Percentiles rank a stretch among this genome's conserved stretches.
phyloP scores from a whole-genome alignment of 2,329 filamentous ascomycete species.

The Colletotrichum sp. region DNA sequence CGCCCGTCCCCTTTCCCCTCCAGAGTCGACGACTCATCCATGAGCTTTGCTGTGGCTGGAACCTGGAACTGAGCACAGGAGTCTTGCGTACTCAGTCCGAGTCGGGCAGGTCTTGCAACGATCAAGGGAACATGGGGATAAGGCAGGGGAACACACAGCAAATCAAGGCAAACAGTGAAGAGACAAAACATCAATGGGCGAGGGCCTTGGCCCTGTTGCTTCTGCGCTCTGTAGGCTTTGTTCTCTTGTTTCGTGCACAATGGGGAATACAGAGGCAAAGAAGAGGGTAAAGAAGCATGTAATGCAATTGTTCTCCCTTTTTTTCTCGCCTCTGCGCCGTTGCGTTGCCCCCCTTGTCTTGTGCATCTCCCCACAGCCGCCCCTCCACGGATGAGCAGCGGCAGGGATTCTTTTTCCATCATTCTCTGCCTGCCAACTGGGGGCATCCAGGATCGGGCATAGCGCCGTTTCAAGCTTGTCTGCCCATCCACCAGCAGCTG shows the following conservation, averaged over 20 bases:
- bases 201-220: not conserved
- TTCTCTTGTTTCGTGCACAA: not conserved
- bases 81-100: not conserved
- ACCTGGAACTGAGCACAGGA: not conserved
- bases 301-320: not conserved
- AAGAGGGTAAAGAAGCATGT: not conserved
- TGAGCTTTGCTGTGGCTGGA: slow-evolving; percentile 6
- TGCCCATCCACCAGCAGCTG: slow-evolving; percentile 3
- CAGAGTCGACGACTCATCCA: not conserved
- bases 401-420: slow-evolving; percentile 4
- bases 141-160: not conserved
- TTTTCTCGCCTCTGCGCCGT: not conserved
- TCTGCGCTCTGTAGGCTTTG: not conserved
- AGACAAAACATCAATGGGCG: not conserved
- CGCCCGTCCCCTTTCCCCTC: not conserved
- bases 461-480: slow-evolving; percentile 19
- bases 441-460: slow-evolving; percentile 8
- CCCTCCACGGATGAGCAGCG: slow-evolving; percentile 13
- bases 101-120: not conserved
- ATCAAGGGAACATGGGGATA: not conserved
- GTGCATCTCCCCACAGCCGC: slow-evolving; percentile 5
- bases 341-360: not conserved
- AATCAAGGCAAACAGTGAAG: not conserved
- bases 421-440: not conserved
- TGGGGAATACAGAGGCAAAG: not conserved